Evolutionary conservation across 495 filamentous ascomycete species (phyloP).

Genomic region (Apodospora peruviana): DNA sequence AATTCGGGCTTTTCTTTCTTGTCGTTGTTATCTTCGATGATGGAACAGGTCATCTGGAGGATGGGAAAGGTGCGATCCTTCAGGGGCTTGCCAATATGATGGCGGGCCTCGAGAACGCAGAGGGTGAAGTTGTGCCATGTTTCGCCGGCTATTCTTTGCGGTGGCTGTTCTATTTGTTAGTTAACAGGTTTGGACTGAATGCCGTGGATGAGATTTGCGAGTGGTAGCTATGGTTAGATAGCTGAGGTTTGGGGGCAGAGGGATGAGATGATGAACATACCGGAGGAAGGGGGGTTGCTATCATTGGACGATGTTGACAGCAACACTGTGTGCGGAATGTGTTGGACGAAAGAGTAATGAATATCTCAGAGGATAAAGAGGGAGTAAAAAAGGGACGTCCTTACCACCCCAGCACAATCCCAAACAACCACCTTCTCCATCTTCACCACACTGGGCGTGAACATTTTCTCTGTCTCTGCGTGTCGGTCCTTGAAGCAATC

Average conservation of each 20-base stretch:
- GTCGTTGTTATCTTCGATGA: background rate
- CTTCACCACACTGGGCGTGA: conserved; percentile 63
- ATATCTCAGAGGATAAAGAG: too few relatives aligned
- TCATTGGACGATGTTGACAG: too few relatives aligned
- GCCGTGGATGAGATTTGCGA: too few relatives aligned
- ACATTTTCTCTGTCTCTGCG: conserved; percentile 61
- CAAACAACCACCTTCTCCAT: conserved; percentile 49
- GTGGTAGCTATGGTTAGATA: background rate
- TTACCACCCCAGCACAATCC: conserved; percentile 30
- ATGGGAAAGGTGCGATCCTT: conserved; percentile 53
- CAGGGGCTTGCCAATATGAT: conserved; percentile 44
- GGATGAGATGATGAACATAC: background rate
- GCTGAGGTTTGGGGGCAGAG: too few relatives aligned
- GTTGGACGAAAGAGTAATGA: too few relatives aligned
- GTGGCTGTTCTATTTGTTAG: conserved; percentile 20
- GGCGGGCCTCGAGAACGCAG: conserved; percentile 44
- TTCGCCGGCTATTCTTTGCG: conserved; percentile 20
- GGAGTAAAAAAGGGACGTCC: background rate
- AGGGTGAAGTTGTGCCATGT: conserved; percentile 48
- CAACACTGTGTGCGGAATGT: too few relatives aligned
- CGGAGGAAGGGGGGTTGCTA: background rate
- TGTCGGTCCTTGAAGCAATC: conserved; percentile 55
- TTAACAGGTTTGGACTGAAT: background rate
- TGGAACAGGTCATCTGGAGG: conserved; percentile 37
- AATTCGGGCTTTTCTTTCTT: conserved; percentile 33